Base-by-base conservation (phyloP, 495 filamentous ascomycete genomes). In the Aspergillus homomorphus region DNA sequence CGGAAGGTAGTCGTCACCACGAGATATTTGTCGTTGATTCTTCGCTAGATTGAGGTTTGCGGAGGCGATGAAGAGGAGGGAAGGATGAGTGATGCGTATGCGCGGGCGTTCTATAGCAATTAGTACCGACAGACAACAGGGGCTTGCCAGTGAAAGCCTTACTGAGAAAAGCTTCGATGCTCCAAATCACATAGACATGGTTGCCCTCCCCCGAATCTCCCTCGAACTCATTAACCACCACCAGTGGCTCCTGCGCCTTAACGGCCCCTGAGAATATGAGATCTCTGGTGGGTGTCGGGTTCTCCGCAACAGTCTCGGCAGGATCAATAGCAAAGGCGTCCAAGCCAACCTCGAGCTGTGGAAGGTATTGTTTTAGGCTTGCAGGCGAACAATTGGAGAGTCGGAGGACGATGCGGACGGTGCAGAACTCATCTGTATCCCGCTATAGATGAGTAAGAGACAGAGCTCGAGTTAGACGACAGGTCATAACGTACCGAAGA, bases 101-200 rank as follows among this genome's bases (percentile, higher is more conserved):
- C 89, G 77, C 51, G 92, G 92, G 43, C 91, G 86, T 62, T 79
- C 82, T 72, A 5, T 21, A 26, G 51, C 7, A 12, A 50, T 76
- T 41, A 75, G 67, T 50, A 55, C n/a, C 21, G 2, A 19, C 22
- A 12, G 9, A 18, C 41, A 6, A 55, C 18, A 30, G 19, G 53
- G 2, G 12, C 45, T n/a, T 45, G 12, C 10, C 6, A 10, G 9
- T 10, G n/a, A 16, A 22, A 38, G 20, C 66, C 75, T 61, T 68
- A 85, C 83, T 77, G n/a, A 96, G 78, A 59, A 89, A 86, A n/a
- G 89, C 84, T 19, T 86, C 77, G 20, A 89, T 73, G 64, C 85
- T 91, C 92, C 92, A 96, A 54, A 93, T 79, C n/a, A 87, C 83
- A 60, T 91, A 84, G 19, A 87, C 77, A 67, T 85, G 80, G 59